Base-by-base conservation (phyloP, 1,284 basidiomycete genomes). In the Cryptococcus maquisensis region DNA sequence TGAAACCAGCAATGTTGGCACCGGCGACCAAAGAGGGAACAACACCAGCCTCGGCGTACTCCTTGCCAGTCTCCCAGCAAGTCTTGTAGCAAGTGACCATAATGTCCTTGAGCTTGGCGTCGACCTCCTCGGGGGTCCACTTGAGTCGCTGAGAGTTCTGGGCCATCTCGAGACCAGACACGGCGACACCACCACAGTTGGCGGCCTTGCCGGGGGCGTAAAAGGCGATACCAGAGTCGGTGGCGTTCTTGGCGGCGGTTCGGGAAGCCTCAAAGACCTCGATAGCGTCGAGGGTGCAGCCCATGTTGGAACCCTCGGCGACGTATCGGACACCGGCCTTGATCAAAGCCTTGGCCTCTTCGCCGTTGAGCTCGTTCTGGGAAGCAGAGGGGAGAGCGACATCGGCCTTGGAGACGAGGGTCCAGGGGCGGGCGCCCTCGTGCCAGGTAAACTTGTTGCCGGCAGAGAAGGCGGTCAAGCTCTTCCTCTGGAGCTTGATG, bases 241-340 rank as follows among this genome's bases (percentile, higher is more conserved):
- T 67, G 37, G 77, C 75, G 47, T 79, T 80, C 58, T 80, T 73
- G 66, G 73, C 71, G 49, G 71, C 63, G 65, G 78, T 78, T 54
- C 86, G 83, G 37, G 83, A 81, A 12, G 75, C 74, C 77, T 90
- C 87, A 66, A 88, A 88, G 55, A 86, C 79, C 56, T 85, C 81
- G 71, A 90, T 84, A 54, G 87, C 87, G 65, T 85, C 85, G 63
- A 80, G 77, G n/a, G 83, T 85, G 76, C 83, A 85, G 49, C 84
- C 75, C 84, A 86, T 86, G 79, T 88, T 88, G 63, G 83, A 85
- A 35, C 87, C 87, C 76, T 90, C 87, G 55, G 87, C 87, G 53
- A 90, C 82, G 76, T 86, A 85, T 67, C 82, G 79, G 66, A 83
- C 83, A 62, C 87, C 87, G 40, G 85, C 83, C 65, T 82, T 82